Evolutionary conservation across 164 flowering plant genomes (phyloP), one percentile per base, ranked within the genome.

Genomic region (Berberis thunbergii): DNA sequence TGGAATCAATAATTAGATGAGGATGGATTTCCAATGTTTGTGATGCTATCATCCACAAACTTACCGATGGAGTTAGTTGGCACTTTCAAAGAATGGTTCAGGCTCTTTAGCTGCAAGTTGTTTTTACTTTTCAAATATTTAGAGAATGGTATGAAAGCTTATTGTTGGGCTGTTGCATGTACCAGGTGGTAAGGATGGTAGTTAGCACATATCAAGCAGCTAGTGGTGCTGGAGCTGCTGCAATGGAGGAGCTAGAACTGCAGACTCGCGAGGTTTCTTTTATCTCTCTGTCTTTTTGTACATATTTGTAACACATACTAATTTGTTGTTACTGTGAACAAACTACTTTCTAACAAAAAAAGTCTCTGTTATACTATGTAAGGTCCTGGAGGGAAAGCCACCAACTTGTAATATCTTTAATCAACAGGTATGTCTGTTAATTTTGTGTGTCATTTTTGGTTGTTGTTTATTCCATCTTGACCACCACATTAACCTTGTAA

Each of bases 221-320:
- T 43, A 95, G 99, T 80, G 99, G 99, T 68, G 99, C 99, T 62
- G 97, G 99, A 69, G 99, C 99, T 66, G 97, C 97, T 59, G 97
- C 99, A 70, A 94, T 94, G 99, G 93, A 89, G 67, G 99, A 94
- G 80, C 96, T 94, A 76, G 86, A 75, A 77, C 79, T 73, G 68
- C 99, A 94, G 72, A 94, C 99, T 69, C 96, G 91, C 49, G 99
- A 94, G 97, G 99, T 94, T 12, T 61, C 39, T 52, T 60, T 63
- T 10, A 3, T 50, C 42, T 50, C 42, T 6, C 39, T 2, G 39
- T 26, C 5, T 39, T 41, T 45, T 45, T 39, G 60, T 42, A 41
- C 3, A 44, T 10, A 4, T 46, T 56, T 49, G 59, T 10, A 56
- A 1, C 11, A 13, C 26, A 26, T 38, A 56, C 1, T 41, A 2